These are phyloP conservation scores for Fusarium acutatum DNA, from an alignment of 2,329 filamentous ascomycete species.

Conservation along the genomic window DNA sequence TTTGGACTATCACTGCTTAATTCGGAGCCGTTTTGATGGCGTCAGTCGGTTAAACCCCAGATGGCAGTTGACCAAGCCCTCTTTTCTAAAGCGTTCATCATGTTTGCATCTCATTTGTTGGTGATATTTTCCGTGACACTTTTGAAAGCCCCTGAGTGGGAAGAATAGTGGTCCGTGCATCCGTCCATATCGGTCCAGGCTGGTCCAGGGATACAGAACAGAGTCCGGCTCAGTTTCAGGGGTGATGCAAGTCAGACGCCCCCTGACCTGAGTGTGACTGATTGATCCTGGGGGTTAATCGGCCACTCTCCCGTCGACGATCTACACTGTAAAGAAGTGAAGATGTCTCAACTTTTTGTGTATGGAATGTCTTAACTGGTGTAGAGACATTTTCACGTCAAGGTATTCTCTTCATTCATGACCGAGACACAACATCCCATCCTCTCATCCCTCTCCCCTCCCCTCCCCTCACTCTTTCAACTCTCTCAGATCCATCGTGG, in stretches of 20 bases:
- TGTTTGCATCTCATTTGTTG: not conserved
- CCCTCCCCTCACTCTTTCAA: not conserved
- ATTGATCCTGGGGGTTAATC: constrained; percentile 21
- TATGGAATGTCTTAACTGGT: not conserved
- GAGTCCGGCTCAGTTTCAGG: constrained; percentile 17
- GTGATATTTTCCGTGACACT: constrained; percentile 27
- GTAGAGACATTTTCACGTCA: not conserved
- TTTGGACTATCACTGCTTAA: not conserved
- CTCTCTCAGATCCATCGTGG: not conserved
- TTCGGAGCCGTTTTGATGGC: constrained; percentile 1
- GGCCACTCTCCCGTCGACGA: constrained; percentile 11
- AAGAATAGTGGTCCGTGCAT: constrained; percentile 34
- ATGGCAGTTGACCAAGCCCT: not conserved
- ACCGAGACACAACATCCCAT: not conserved
- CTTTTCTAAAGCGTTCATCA: not conserved
- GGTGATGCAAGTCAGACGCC: constrained; percentile 37
- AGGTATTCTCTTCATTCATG: constrained; percentile 15
- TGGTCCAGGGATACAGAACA: not conserved
- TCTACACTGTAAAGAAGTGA: not conserved
- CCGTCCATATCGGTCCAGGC: not conserved
- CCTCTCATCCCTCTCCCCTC: not conserved
- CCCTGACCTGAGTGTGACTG: not conserved
- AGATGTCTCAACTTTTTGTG: constrained; percentile 1
- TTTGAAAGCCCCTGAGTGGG: constrained; percentile 16
- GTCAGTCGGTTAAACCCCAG: not conserved